Base-by-base conservation (phyloP, 2,329 filamentous ascomycete genomes). In the Xylariaceae sp. region DNA sequence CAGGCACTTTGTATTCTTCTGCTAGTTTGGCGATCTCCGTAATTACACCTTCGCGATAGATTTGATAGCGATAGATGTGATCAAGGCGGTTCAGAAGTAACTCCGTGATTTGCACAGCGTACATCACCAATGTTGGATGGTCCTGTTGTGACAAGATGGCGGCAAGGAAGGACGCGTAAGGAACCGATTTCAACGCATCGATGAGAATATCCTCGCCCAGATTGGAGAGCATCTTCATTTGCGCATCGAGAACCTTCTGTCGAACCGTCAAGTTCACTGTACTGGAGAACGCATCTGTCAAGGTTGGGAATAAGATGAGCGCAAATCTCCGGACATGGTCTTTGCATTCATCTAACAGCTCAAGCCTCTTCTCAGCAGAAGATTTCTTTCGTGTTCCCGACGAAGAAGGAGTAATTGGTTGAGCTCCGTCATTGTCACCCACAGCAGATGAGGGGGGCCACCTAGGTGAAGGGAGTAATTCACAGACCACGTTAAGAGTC, bases 211-310 rank as follows among this genome's bases (percentile, higher is more conserved):
- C 78, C 41, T 84, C 85, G 61, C 97, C 90, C n/a, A 99, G 74
- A 59, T 97, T 96, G 12, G 91, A 96, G 10, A 99, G 80, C 90
- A 99, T 97, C 74, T 97, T 97, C 42, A 97, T 75, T 65, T 99
- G 94, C n/a, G 93, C 94, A 17, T 85, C 90, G 33, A 99, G 79
- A 2, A 99, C 94, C 72, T 96, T 97, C 67, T 97, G 90, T 18
- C 95, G 88, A 39, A 99, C 94, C 51, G 84, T 90, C 14, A 97
- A 75, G 66, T 99, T 99, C 58, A 99, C 93, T 0, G 94, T 99
- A 70, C 94, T 97, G 11, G 94, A 97, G 66, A 96, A 99, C 1
- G 92, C 93, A 69, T 99, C 92, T 31, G 94, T 97, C 56, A 99
- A 75, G 2, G 94, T 99, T 1, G 94, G 94, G 58, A 99, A 88